These are phyloP conservation scores for Melastoma malabathricum DNA, from an alignment of 345 rosid genomes.

Conservation along the genomic window DNA sequence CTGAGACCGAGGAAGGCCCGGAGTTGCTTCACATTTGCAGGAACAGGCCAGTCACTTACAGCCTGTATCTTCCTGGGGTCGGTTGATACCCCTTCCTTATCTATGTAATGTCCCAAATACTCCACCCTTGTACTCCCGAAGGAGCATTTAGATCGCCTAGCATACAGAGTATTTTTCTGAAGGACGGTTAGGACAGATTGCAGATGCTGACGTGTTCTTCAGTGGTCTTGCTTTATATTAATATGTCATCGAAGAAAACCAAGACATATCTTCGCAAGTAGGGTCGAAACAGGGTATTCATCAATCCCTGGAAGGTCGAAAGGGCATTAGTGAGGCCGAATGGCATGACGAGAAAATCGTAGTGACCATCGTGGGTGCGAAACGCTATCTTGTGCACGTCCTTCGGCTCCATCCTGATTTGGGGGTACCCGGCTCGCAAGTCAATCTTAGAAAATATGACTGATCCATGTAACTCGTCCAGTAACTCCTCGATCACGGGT, in stretches of 20 bases:
- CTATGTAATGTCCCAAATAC: not conserved
- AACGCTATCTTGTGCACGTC: not conserved
- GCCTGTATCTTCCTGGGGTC: not conserved
- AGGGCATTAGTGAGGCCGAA: not conserved
- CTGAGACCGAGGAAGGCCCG: not conserved
- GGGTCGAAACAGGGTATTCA: too few relatives aligned
- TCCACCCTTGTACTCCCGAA: not conserved
- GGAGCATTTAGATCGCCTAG: not conserved
- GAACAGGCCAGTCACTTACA: not conserved
- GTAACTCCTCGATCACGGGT: not conserved
- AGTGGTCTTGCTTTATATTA: not conserved
- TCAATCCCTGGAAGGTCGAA: conserved; percentile 1
- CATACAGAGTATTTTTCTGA: not conserved
- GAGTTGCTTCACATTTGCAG: not conserved
- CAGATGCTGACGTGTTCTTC: not conserved
- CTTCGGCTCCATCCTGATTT: not conserved
- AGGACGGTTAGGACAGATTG: not conserved
- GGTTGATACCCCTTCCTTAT: not conserved
- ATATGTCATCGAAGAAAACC: not conserved
- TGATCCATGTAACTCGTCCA: conserved; percentile 1
- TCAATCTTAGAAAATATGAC: not conserved
- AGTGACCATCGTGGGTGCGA: not conserved
- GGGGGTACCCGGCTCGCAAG: not conserved
- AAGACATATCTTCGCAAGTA: not conserved
- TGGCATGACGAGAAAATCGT: not conserved